Evolutionary conservation across 176 grass and related monocot genomes (phyloP).

Genomic region (Avena eriantha): DNA sequence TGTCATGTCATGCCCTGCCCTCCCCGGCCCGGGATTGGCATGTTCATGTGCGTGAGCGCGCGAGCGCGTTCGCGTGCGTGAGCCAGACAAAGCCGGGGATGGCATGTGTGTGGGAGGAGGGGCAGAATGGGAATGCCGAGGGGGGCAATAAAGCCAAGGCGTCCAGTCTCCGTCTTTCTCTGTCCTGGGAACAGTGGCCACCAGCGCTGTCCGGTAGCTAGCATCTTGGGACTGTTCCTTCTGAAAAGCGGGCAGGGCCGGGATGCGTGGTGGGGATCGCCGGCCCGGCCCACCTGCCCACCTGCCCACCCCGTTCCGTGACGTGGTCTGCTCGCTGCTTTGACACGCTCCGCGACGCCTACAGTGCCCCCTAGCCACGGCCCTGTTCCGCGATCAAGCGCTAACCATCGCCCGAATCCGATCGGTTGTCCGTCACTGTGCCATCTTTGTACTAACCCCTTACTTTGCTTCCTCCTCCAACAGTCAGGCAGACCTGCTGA

Average conservation of each 20-base stretch:
- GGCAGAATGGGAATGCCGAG: conserved; percentile 49
- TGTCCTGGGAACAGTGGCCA: conserved; percentile 32
- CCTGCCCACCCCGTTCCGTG: conserved; percentile 7
- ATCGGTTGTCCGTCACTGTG: background rate
- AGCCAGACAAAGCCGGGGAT: background rate
- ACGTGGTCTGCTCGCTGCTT: conserved; percentile 28
- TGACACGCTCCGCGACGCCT: background rate
- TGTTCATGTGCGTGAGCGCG: background rate
- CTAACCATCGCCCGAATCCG: background rate
- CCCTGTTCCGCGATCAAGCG: background rate
- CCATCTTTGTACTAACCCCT: background rate
- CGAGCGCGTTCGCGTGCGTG: background rate
- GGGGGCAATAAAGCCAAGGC: conserved; percentile 29
- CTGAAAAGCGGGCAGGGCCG: conserved; percentile 60
- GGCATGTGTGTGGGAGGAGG: background rate
- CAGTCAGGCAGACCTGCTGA: background rate
- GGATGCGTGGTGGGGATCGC: conserved; percentile 46
- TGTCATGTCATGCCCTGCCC: background rate
- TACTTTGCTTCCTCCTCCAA: background rate
- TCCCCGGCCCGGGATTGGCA: background rate
- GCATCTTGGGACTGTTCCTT: conserved; percentile 47
- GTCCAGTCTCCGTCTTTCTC: background rate
- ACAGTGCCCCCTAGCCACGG: background rate
- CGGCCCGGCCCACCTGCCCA: conserved; percentile 16
- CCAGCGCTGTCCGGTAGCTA: conserved; percentile 35